Evolutionary conservation across 2,329 filamentous ascomycete species (phyloP), one percentile per base, ranked within the genome.

Genomic region (Paraphoma chrysanthemicola): DNA sequence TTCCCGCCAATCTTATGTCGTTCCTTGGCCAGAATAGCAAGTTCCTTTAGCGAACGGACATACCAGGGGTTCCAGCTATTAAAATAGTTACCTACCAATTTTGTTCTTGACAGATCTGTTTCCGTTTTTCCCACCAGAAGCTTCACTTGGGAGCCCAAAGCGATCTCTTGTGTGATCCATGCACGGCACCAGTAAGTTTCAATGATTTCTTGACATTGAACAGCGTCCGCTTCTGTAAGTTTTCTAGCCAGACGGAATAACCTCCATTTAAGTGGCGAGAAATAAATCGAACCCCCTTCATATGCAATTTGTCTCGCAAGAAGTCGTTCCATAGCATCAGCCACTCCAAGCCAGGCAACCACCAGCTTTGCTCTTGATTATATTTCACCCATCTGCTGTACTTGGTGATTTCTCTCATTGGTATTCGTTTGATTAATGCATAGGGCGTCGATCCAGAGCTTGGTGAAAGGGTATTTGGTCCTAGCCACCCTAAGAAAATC

Each of bases 381-480:
- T n/a, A 59, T 50, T 6, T 53, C 18, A 11, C 43, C 44, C 57
- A 59, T 59, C 14, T 49, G 36, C 6, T 44, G 30, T n/a, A 59
- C 51, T 45, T 59, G 57, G 10, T 46, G 29, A 3, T 53, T 33
- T 3, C 49, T 36, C 17, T 59, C 54, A 14, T 39, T 10, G 4
- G 9, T 10, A 17, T 56, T 51, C 29, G 10, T 38, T 49, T 59
- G 54, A 33, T 57, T 44, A 33, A 59, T 59, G 33, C 57, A 59
- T 1, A 59, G 17, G 6, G 44, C 39, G 23, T 59, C 57, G 3
- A 59, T 49, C 57, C 54, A 59, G 23, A 59, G n/a, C 33, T 12
- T 16, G 6, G 4, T 18, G 8, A 9, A 9, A 14, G n/a, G 16
- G 38, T 41, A 41, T n/a, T 41, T n/a, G 38, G 6, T 9, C 14